Base-by-base conservation (phyloP, 225 moss, liverwort and hornwort species). In the Polytrichum commune region DNA sequence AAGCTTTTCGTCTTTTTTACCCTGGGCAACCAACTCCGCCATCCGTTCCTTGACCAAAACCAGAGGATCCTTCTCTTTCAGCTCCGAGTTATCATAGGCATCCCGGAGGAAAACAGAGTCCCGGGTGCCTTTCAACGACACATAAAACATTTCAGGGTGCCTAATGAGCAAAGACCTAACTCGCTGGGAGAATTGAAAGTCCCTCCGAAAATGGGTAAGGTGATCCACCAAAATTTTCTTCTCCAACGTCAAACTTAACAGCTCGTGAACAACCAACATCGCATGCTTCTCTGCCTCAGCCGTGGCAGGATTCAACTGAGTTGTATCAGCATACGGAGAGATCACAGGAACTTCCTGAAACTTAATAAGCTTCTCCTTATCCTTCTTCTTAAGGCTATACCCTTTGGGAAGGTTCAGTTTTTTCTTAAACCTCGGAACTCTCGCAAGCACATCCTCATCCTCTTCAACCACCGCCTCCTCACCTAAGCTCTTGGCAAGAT, bases 51-150 rank as follows among this genome's bases (percentile, higher is more conserved):
- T 90, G 22, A 88, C 70, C 54, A 85, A 25, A 29, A 95, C 88
- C 74, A 88, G 62, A 46, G 95, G 86, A 77, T 95, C 95, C 76
- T 93, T 93, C 60, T 88, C 89, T 63, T 83, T 81, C 5, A 95
- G 88, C 35, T 95, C 91, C 3, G 88, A 78, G 33, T 77, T 86
- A 1, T 85, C 76, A 69, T 90, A 95, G 28, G 91, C 91, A 69
- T 95, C 95, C 23, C 93, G 78, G 4, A 95, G 86, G 53, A 96
- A 96, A n/a, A 96, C 96, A 24, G 91, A 90, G 67, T 96, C 93
- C 20, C 96, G 82, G 54, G 67, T 53, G 26, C 96, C 96, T 70
- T 82, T 93, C 77, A 93, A 78, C 4, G 93, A 93, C 7, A 96
- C 96, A 30, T 96, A 96, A 72, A 96, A 96, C 73, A 82, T 75